Conservation (phyloP, 225 moss, liverwort and hornwort genomes). For the Antitrichia curtipendula region DNA sequence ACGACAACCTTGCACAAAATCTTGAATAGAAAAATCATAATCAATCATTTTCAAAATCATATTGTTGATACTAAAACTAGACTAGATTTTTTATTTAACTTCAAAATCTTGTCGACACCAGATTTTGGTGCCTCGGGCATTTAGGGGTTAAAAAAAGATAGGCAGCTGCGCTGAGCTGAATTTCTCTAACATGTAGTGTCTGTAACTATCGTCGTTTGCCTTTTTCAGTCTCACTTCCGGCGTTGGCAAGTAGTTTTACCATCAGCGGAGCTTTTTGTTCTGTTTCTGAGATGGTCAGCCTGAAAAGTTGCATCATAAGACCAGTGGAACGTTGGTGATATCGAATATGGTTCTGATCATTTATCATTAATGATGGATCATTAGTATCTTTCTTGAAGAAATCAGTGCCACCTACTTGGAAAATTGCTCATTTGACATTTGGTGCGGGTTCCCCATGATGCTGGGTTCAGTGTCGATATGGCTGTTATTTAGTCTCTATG, state of each 20-base stretch:
- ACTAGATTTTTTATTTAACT: too few species aligned
- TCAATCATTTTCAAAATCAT: too few species aligned
- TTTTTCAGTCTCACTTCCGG: background rate
- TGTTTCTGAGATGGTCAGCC: background rate
- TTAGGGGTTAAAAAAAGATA: background rate
- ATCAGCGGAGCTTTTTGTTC: background rate
- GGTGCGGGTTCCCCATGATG: slow-evolving; percentile 7
- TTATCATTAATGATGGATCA: background rate
- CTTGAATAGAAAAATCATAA: too few species aligned
- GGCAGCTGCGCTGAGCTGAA: background rate
- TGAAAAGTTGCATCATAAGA: background rate
- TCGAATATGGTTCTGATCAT: background rate
- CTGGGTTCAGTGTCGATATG: slow-evolving; percentile 31
- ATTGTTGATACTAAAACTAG: too few species aligned
- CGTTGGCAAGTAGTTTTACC: background rate
- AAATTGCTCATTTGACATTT: slow-evolving; percentile 3
- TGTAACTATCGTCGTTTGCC: background rate
- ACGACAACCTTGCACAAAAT: too few species aligned
- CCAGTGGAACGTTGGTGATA: background rate
- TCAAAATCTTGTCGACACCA: too few species aligned
- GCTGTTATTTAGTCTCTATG: slow-evolving; percentile 35
- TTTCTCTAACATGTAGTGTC: background rate
- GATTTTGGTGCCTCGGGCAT: too few species aligned
- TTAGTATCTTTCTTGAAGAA: background rate
- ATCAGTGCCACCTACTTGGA: background rate